Base-by-base conservation (phyloP, 257 asterid genomes). In the Capsicum baccatum region DNA sequence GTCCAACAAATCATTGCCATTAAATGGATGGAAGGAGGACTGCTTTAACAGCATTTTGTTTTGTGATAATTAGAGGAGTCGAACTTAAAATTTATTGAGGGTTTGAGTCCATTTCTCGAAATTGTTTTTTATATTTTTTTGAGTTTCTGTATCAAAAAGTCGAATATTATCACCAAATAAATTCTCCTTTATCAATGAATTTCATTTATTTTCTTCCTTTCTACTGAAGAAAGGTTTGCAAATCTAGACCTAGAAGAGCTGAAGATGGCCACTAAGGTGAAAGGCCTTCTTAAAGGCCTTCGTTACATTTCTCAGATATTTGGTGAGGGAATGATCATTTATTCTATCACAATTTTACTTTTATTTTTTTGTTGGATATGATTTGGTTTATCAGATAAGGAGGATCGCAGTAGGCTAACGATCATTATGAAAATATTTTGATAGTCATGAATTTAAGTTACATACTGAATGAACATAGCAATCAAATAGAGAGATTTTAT, bases 251-350 rank as follows among this genome's bases (percentile, higher is more conserved):
- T 59, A 21, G 21, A 79, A 82, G 79, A 9, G 73, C n/a, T 50
- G 73, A 83, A 73, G 83, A 92, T 92, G 95, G 2, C 90, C 64
- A 87, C 98, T 4, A 97, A 93, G 92, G 89, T 95, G 95, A 97
- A 97, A 85, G 98, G 98, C 86, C 90, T 97, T 8, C 87, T 97
- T 87, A 95, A 94, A 83, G 99, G 99, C 90, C 91, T 97, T 83
- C 92, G 94, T 89, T 94, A 97, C 93, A 95, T 97, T 87, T 95
- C 98, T 85, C 98, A 94, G 42, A 92, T 97, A 70, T 97, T 97
- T 86, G 99, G 99, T 96, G 35, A 82, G 93, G 84, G 83, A 48
- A 19, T 55, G 50, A 26, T 78, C 6, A 33, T 4, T 54, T 5
- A 7, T 3, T 50, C 9, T 83, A 10, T 74, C n/a, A 21, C 5